Evolutionary conservation across 441 rosid genomes (phyloP).

Genomic region (Cnidoscolus chayamansa): DNA sequence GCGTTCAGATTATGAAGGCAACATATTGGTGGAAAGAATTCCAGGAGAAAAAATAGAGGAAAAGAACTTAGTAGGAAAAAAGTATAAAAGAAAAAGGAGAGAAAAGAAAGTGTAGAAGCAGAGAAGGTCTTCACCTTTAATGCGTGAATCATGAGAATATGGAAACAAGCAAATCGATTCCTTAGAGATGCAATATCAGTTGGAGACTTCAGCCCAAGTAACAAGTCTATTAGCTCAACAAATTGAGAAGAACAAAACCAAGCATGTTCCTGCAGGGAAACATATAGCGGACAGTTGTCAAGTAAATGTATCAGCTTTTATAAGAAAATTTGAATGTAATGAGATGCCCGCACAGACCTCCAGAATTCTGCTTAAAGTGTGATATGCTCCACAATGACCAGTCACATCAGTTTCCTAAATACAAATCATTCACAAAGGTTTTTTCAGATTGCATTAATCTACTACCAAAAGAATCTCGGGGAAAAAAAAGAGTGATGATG

Average conservation of each 20-base stretch:
- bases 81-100: neutral
- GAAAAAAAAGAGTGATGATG: neutral
- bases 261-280: conserved; percentile 60
- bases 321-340: conserved; percentile 7
- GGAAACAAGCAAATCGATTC: conserved; percentile 75
- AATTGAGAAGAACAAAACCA: conserved; percentile 68
- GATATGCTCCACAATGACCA: conserved; percentile 64
- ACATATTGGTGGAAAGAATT: too few species aligned
- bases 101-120: neutral
- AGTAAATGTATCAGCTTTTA: conserved; percentile 7
- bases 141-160: conserved; percentile 54
- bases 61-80: neutral
- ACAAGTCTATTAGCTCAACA: conserved; percentile 64
- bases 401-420: conserved; percentile 50
- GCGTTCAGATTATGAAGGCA: too few species aligned
- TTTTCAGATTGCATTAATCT: conserved; percentile 9
- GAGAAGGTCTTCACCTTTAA: conserved; percentile 51
- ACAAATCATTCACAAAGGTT: conserved; percentile 25
- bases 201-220: conserved; percentile 58
- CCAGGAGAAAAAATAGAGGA: too few species aligned
- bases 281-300: conserved; percentile 17
- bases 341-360: conserved; percentile 45
- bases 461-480: neutral
- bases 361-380: conserved; percentile 61
- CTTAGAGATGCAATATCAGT: conserved; percentile 45